These are phyloP conservation scores for Candida endomychidarum DNA, from an alignment of 805 yeast genomes.

Conservation along the genomic window DNA sequence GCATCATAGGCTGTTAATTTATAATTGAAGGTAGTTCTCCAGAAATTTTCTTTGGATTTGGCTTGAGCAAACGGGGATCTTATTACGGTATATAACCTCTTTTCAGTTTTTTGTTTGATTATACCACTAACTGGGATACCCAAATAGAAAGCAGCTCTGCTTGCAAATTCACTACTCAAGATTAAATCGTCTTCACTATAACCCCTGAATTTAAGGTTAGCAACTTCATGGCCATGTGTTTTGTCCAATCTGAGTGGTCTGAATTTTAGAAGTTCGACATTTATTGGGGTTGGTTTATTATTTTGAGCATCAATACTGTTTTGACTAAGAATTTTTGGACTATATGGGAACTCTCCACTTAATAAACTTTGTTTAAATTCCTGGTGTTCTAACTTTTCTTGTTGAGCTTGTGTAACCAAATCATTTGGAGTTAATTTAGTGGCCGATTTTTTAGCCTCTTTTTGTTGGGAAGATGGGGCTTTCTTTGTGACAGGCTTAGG, in stretches of 20 bases:
- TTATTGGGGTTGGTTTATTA: slow-evolving; percentile 72
- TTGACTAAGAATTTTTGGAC: slow-evolving; percentile 30
- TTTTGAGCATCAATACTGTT: slow-evolving; percentile 21
- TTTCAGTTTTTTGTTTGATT: slow-evolving; percentile 62
- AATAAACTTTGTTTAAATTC: slow-evolving; percentile 29
- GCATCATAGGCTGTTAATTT: slow-evolving; percentile 78
- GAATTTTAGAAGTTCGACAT: slow-evolving; percentile 76
- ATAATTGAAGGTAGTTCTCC: slow-evolving; percentile 80
- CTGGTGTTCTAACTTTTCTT: slow-evolving; percentile 25
- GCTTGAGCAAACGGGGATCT: slow-evolving; percentile 93
- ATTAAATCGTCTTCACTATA: slow-evolving; percentile 69
- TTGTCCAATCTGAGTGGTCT: slow-evolving; percentile 72
- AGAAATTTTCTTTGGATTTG: slow-evolving; percentile 90
- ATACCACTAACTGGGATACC: slow-evolving; percentile 86
- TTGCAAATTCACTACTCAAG: slow-evolving; percentile 78
- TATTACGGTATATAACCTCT: slow-evolving; percentile 91
- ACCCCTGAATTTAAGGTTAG: slow-evolving; percentile 72
- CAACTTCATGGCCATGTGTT: slow-evolving; percentile 73
- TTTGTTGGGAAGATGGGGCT: no score
- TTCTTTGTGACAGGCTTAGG: no score
- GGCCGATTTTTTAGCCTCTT: background rate
- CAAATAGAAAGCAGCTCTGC: slow-evolving; percentile 86
- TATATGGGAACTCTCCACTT: slow-evolving; percentile 25
- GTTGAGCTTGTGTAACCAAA: slow-evolving; percentile 26
- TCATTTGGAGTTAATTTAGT: slow-evolving; percentile 29